A percentile compares a stretch with the other conserved stretches of the same genome.
These are phyloP conservation scores for Diaporthe velutina DNA, from an alignment of 2,329 filamentous ascomycete genomes.

Conservation along the genomic window DNA sequence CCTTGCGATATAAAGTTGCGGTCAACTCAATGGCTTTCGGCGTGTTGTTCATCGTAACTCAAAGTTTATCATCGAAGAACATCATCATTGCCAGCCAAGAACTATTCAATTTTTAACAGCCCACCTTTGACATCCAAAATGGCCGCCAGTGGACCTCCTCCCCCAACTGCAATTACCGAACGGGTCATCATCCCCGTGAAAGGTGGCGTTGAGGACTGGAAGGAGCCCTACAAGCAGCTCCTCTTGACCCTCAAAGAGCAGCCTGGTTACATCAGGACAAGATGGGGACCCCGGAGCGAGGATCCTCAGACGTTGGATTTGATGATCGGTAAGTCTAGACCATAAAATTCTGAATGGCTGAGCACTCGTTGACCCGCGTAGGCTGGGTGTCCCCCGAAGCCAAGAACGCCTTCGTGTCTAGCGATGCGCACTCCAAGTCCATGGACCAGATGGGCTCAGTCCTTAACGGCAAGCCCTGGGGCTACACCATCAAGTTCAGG, in stretches of 20 bases:
- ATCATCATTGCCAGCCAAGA: background rate
- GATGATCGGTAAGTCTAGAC: conserved; percentile 41
- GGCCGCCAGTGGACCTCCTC: conserved; percentile 19
- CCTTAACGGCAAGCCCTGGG: conserved; percentile 42
- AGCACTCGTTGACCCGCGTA: conserved; percentile 17
- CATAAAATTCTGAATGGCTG: background rate
- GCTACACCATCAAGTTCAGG: conserved; percentile 45
- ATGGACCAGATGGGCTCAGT: conserved; percentile 41
- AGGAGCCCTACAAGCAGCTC: conserved; percentile 45
- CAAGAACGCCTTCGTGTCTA: conserved; percentile 41
- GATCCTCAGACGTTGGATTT: conserved; percentile 46
- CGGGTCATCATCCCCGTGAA: conserved; percentile 43
- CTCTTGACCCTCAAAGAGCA: conserved; percentile 46
- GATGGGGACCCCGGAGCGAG: conserved; percentile 47
- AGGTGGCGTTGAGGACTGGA: conserved; percentile 46
- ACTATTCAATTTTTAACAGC: background rate
- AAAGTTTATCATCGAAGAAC: background rate
- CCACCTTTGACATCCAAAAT: background rate
- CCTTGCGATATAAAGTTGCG: background rate
- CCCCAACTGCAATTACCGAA: conserved; percentile 28
- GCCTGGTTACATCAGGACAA: conserved; percentile 46
- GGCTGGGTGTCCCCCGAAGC: conserved; percentile 45
- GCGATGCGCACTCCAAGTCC: conserved; percentile 40
- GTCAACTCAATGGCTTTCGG: background rate
- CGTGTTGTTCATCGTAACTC: background rate